phyloP scores from a whole-genome alignment of 164 flowering plant genomes.

The Liriodendron chinense region DNA sequence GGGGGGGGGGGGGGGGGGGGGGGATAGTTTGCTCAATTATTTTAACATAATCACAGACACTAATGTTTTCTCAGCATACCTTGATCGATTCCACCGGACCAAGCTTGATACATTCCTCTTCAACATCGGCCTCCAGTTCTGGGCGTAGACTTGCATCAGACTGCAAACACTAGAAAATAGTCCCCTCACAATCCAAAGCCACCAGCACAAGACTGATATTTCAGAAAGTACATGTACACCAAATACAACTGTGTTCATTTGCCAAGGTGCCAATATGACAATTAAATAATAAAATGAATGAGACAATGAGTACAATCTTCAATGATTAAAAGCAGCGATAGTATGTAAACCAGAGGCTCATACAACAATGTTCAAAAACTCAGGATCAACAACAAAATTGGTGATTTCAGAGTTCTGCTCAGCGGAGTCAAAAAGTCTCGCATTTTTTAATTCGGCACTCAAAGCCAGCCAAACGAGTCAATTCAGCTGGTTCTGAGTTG shows the following conservation, averaged over 20 bases:
- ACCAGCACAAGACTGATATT: neutral
- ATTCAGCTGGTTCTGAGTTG: neutral
- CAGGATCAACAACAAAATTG: neutral
- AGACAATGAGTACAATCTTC: too few species aligned
- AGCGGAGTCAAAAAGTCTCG: neutral
- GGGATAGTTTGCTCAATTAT: too few species aligned
- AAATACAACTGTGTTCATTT: neutral
- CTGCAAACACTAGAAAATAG: slow-evolving; percentile 35
- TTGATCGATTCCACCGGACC: slow-evolving; percentile 82
- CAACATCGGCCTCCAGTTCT: slow-evolving; percentile 76
- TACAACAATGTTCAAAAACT: neutral
- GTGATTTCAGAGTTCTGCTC: neutral
- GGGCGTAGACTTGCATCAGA: slow-evolving; percentile 58
- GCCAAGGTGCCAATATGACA: neutral
- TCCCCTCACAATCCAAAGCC: neutral
- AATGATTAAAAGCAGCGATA: neutral
- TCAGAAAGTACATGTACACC: neutral
- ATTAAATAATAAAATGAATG: too few species aligned
- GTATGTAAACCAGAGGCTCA: neutral
- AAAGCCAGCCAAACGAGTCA: neutral
- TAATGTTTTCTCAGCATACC: slow-evolving; percentile 31
- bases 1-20: too few species aligned
- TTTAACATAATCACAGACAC: neutral
- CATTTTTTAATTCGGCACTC: neutral
- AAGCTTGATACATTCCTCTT: slow-evolving; percentile 79